Evolutionary conservation across 2,329 filamentous ascomycete genomes (phyloP).

Genomic region (Pseudogymnoascus sp.): DNA sequence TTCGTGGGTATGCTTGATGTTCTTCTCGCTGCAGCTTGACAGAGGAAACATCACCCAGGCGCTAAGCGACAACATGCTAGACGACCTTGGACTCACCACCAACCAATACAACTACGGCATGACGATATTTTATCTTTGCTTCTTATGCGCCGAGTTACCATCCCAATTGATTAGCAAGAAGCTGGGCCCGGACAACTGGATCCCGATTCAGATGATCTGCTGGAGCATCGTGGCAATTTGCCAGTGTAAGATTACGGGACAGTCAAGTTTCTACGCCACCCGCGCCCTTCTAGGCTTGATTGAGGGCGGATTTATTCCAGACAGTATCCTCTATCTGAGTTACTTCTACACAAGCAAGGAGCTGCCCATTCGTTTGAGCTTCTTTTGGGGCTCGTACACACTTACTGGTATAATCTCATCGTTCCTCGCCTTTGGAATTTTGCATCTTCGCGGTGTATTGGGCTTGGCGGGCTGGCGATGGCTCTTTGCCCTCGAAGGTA

Average conservation of each 20-base stretch:
- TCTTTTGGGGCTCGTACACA: constrained; percentile 56
- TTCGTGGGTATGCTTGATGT: constrained; percentile 48
- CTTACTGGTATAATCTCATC: constrained; percentile 43
- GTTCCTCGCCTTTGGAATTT: constrained; percentile 47
- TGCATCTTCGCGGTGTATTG: constrained; percentile 44
- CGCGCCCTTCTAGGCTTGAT: constrained; percentile 28
- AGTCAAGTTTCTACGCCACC: constrained; percentile 34
- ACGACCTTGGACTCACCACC: constrained; percentile 37
- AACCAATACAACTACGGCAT: constrained; percentile 44
- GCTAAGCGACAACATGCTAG: constrained; percentile 50
- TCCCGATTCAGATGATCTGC: constrained; percentile 41
- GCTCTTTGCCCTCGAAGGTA: constrained; percentile 40
- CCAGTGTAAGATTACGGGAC: constrained; percentile 37
- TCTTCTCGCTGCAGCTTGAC: constrained; percentile 53
- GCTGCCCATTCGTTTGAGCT: constrained; percentile 55
- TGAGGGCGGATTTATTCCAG: constrained; percentile 48
- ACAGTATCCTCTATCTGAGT: constrained; percentile 53
- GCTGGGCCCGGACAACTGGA: constrained; percentile 42
- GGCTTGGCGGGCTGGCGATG: constrained; percentile 49
- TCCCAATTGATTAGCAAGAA: constrained; percentile 53
- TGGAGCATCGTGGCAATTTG: constrained; percentile 42
- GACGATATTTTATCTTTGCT: constrained; percentile 44
- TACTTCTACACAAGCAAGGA: constrained; percentile 64
- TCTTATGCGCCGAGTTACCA: constrained; percentile 50
- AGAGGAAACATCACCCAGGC: constrained; percentile 50